phyloP scores from a whole-genome alignment of 2,329 filamentous ascomycete species.

The Colletotrichum shisoi region DNA sequence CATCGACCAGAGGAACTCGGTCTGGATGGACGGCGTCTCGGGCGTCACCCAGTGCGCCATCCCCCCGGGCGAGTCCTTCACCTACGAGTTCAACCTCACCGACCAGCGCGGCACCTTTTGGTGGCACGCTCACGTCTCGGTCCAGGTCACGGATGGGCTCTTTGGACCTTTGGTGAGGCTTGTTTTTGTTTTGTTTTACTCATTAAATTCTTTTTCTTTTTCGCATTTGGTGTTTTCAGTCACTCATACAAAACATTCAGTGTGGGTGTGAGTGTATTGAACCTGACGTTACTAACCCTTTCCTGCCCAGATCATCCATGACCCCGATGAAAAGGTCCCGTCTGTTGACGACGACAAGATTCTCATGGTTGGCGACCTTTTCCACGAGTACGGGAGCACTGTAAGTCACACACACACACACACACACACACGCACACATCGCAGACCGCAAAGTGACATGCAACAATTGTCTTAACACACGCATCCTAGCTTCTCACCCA shows the following conservation, averaged over 20 bases:
- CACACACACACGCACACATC: too few relatives aligned
- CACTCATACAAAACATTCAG: background rate
- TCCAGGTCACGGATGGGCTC: constrained; percentile 37
- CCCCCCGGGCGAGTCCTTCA: constrained; percentile 61
- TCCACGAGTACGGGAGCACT: constrained; percentile 49
- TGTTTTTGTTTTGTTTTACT: too few relatives aligned
- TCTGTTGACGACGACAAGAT: constrained; percentile 49
- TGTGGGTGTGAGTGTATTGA: background rate
- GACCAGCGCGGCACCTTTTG: constrained; percentile 68
- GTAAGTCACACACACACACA: constrained; percentile 38
- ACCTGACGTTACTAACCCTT: background rate
- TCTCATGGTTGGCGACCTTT: constrained; percentile 51
- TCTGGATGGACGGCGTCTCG: constrained; percentile 71
- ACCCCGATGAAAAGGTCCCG: constrained; percentile 47
- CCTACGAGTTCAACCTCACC: constrained; percentile 66
- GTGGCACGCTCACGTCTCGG: constrained; percentile 64
- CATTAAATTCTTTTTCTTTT: too few relatives aligned
- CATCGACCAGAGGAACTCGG: constrained; percentile 69
- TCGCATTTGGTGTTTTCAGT: background rate
- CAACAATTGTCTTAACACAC: constrained; percentile 37
- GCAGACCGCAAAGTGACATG: constrained; percentile 25
- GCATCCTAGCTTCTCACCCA: constrained; percentile 46
- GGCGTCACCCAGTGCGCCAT: constrained; percentile 69
- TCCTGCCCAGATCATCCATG: constrained; percentile 48
- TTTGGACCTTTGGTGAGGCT: constrained; percentile 37